Conservation (phyloP, 23 red algal genomes). For the Gracilariopsis chorda region DNA sequence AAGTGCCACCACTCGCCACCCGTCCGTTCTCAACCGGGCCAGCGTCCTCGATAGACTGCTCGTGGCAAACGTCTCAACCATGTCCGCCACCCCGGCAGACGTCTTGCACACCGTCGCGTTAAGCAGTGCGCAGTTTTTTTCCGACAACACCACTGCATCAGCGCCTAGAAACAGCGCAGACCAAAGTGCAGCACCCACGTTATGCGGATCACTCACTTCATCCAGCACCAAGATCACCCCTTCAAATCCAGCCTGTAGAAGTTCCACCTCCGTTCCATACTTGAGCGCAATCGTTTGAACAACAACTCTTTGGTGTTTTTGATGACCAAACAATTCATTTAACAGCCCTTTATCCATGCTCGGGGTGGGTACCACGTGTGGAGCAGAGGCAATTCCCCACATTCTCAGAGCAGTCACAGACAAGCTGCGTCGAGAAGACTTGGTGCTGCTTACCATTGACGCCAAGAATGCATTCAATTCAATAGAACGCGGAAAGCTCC, state of each 20-base stretch:
- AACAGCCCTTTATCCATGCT: slow-evolving; percentile 86
- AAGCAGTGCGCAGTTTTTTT: slow-evolving; percentile 70
- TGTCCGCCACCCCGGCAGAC: slow-evolving; percentile 86
- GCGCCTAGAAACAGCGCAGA: slow-evolving; percentile 85
- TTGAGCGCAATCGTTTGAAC: slow-evolving; percentile 60
- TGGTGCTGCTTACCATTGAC: neutral
- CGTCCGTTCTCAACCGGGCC: neutral
- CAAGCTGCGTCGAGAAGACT: too few species aligned
- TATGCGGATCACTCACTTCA: slow-evolving; percentile 91
- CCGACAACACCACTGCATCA: slow-evolving; percentile 69
- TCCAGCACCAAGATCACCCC: slow-evolving; percentile 78
- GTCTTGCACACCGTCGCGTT: slow-evolving; percentile 81
- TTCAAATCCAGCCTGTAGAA: slow-evolving; percentile 24
- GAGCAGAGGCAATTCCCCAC: too few species aligned
- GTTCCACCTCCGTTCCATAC: slow-evolving; percentile 32
- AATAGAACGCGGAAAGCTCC: neutral
- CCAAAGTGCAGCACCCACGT: slow-evolving; percentile 81
- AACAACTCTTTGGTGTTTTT: slow-evolving; percentile 90
- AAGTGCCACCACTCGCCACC: slow-evolving; percentile 86
- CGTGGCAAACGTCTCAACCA: slow-evolving; percentile 59
- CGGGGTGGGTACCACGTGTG: too few species aligned
- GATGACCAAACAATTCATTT: slow-evolving; percentile 73
- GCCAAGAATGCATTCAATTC: slow-evolving; percentile 8
- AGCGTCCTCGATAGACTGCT: slow-evolving; percentile 73
- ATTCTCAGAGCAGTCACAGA: too few species aligned